Evolutionary conservation across 768 basidiomycete genomes (phyloP).

Genomic region (Cubamyces lactineus): DNA sequence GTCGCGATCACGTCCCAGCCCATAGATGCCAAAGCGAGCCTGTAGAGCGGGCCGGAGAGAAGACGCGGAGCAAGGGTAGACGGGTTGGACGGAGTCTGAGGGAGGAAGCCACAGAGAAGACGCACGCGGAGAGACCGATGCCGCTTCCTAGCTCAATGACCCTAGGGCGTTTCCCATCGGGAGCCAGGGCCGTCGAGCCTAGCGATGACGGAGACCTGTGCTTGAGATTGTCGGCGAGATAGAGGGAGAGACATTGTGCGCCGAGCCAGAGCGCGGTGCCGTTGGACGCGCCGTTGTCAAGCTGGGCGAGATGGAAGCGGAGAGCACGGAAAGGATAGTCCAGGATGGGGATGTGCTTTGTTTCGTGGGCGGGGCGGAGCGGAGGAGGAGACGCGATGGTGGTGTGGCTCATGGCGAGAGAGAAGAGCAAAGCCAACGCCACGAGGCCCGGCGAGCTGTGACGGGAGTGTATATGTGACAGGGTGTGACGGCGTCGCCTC

Average conservation of each 20-base stretch:
- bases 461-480: background rate
- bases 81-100: slow-evolving; percentile 7
- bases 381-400: slow-evolving; percentile 5
- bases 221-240: slow-evolving; percentile 50
- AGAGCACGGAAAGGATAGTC: slow-evolving; percentile 43
- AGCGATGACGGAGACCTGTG: slow-evolving; percentile 23
- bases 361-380: slow-evolving; percentile 57
- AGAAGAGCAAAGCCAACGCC: slow-evolving; percentile 2
- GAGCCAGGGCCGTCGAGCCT: slow-evolving; percentile 8
- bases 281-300: slow-evolving; percentile 64
- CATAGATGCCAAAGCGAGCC: slow-evolving; percentile 66
- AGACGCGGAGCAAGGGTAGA: slow-evolving; percentile 7
- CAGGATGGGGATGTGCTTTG: slow-evolving; percentile 62
- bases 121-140: slow-evolving; percentile 77
- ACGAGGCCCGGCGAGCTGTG: slow-evolving; percentile 7
- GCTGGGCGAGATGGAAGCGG: slow-evolving; percentile 57
- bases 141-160: slow-evolving; percentile 84
- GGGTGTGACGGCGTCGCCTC: background rate
- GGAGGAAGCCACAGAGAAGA: slow-evolving; percentile 25
- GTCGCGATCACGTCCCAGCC: slow-evolving; percentile 81
- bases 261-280: slow-evolving; percentile 88
- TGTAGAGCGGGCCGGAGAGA: slow-evolving; percentile 28
- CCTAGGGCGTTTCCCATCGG: slow-evolving; percentile 35
- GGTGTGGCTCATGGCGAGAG: slow-evolving; percentile 23
- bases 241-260: slow-evolving; percentile 73